Evolutionary conservation across 139 green algal species (phyloP).

Genomic region (Picochlorum costavermella): DNA sequence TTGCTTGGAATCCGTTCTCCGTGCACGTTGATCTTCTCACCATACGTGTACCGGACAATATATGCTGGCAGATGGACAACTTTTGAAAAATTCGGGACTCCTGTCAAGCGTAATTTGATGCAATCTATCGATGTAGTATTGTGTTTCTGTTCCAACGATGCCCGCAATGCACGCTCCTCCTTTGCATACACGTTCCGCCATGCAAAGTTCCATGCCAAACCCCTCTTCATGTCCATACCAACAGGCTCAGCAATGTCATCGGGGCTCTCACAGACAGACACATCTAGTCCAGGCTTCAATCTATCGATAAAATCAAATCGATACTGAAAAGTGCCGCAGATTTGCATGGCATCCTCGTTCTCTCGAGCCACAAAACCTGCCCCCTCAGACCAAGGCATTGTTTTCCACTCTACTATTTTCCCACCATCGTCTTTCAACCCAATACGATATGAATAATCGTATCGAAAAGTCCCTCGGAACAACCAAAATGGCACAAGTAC

Average conservation of each 20-base stretch:
- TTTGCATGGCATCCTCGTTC: background rate
- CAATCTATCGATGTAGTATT: too few species aligned
- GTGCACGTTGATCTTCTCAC: background rate
- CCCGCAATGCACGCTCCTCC: background rate
- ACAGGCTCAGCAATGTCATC: too few species aligned
- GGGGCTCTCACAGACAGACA: too few species aligned
- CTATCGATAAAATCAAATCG: background rate
- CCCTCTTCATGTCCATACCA: background rate
- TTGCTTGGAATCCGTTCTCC: conserved; percentile 1
- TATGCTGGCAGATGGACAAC: background rate
- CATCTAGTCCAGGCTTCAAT: background rate
- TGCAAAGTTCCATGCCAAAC: conserved; percentile 2
- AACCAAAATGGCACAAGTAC: background rate
- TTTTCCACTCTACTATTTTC: background rate
- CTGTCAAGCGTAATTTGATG: background rate
- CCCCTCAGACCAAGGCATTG: background rate
- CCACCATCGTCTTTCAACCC: background rate
- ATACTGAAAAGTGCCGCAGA: background rate
- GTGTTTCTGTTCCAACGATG: too few species aligned
- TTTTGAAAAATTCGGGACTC: background rate
- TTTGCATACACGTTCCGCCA: background rate
- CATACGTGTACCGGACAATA: conserved; percentile 1
- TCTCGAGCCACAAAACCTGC: background rate
- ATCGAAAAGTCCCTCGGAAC: background rate
- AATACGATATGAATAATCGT: background rate